Conservation (phyloP, 2,329 filamentous ascomycete species). For the Stemphylium lycopersici region DNA sequence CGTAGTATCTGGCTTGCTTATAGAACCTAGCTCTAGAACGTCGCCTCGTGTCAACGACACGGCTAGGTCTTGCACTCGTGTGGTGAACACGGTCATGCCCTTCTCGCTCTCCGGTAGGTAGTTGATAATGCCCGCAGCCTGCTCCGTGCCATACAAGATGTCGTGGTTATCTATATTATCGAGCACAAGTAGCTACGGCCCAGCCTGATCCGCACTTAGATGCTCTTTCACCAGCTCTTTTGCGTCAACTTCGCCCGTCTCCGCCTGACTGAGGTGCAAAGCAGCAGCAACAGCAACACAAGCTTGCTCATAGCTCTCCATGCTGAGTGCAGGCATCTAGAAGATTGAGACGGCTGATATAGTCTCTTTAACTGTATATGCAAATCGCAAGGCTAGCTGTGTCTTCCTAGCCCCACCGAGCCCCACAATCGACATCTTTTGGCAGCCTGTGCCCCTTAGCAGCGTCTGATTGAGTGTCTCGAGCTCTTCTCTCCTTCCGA, state of each 20-base stretch:
- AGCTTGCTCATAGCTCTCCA: constrained; percentile 30
- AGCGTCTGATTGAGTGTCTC: constrained; percentile 30
- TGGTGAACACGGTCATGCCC: constrained; percentile 16
- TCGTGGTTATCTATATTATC: constrained; percentile 13
- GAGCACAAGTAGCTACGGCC: constrained; percentile 17
- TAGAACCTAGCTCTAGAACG: constrained; percentile 10
- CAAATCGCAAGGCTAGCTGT: constrained; percentile 39
- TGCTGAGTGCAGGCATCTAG: constrained; percentile 29
- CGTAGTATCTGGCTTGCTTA: neutral
- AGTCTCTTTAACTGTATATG: constrained; percentile 28
- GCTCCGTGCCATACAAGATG: constrained; percentile 11
- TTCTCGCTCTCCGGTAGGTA: constrained; percentile 16
- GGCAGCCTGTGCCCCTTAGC: constrained; percentile 25
- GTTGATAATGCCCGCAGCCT: constrained; percentile 14
- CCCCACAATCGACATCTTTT: constrained; percentile 35
- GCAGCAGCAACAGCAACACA: constrained; percentile 14
- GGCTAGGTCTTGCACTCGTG: constrained; percentile 14
- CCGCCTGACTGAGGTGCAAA: constrained; percentile 17
- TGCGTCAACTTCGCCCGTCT: constrained; percentile 19
- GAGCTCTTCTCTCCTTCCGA: constrained; percentile 33
- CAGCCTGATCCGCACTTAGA: constrained; percentile 22
- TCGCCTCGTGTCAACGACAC: constrained; percentile 17
- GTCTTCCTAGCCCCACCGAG: constrained; percentile 44
- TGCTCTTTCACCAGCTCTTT: constrained; percentile 28
- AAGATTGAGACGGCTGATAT: constrained; percentile 25